These are phyloP conservation scores for Pythium graminicola DNA, from an alignment of 352 stramenopile genomes.

Conservation along the genomic window DNA sequence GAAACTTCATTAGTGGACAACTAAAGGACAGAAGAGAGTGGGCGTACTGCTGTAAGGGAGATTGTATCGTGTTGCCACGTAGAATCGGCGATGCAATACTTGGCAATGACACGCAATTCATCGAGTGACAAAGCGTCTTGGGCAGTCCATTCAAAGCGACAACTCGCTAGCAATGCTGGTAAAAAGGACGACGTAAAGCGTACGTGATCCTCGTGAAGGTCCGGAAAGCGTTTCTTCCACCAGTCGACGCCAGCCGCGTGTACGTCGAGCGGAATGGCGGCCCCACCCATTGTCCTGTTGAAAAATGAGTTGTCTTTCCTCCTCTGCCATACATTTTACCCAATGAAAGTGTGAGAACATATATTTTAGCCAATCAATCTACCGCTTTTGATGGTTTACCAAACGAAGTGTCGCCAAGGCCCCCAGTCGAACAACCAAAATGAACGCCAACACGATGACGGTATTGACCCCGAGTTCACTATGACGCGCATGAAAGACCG, in stretches of 20 bases:
- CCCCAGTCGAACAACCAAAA: conserved; percentile 38
- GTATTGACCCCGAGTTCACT: conserved; percentile 45
- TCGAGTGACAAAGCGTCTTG: conserved; percentile 43
- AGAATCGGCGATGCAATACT: conserved; percentile 42
- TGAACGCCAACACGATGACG: conserved; percentile 33
- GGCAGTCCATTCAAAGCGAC: conserved; percentile 29
- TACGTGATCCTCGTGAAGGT: conserved; percentile 11
- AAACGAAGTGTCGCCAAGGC: conserved; percentile 43
- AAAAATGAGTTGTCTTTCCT: not conserved
- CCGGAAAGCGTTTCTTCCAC: conserved; percentile 21
- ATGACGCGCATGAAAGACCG: conserved; percentile 40
- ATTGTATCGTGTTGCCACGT: conserved; percentile 40
- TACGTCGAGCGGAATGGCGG: not conserved
- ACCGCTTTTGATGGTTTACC: conserved; percentile 44
- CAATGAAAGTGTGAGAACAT: conserved; percentile 5
- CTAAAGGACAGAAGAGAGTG: not conserved
- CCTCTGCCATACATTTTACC: conserved; percentile 18
- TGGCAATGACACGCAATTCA: conserved; percentile 47
- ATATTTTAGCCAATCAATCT: not conserved
- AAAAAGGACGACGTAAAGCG: conserved; percentile 42
- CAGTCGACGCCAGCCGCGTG: conserved; percentile 16
- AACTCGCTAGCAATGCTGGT: conserved; percentile 41
- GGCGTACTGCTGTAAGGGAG: conserved; percentile 35
- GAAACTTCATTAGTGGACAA: not conserved
- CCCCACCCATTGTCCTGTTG: not conserved